Conservation (phyloP, 441 rosid genomes). For the Erodium texanum region DNA sequence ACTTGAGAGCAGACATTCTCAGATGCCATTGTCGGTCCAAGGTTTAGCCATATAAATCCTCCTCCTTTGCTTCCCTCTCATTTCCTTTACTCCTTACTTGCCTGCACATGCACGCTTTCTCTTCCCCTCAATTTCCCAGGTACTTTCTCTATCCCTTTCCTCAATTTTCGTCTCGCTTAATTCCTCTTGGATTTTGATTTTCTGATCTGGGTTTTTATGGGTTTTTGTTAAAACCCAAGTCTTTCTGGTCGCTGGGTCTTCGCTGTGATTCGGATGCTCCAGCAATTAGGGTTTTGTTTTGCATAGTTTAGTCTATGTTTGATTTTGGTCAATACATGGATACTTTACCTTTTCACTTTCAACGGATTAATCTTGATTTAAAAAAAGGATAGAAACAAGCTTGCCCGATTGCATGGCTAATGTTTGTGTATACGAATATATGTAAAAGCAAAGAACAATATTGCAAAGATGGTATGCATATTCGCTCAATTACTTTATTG, state of each 20-base stretch:
- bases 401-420: not conserved
- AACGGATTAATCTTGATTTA: not conserved
- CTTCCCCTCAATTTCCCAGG: slow-evolving; percentile 13
- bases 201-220: not conserved
- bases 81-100: not conserved
- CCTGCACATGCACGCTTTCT: slow-evolving; percentile 18
- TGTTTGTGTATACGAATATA: not conserved
- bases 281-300: slow-evolving; percentile 8
- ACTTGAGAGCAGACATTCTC: slow-evolving; percentile 19
- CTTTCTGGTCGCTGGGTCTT: slow-evolving; percentile 4
- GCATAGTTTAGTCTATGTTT: not conserved
- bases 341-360: slow-evolving; percentile 1
- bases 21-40: slow-evolving; percentile 25
- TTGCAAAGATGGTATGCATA: not conserved
- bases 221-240: not conserved
- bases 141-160: slow-evolving; percentile 10
- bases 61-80: not conserved
- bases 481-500: not conserved
- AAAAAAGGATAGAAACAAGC: not conserved
- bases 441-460: not conserved
- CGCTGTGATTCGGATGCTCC: no score
- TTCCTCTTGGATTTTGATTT: slow-evolving; percentile 5
- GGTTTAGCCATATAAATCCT: not conserved
- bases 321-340: not conserved
- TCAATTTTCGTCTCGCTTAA: not conserved